Evolutionary conservation across 805 yeast genomes (phyloP), one percentile per base, ranked within the genome.

Genomic region (Kluyveromyces siamensis): DNA sequence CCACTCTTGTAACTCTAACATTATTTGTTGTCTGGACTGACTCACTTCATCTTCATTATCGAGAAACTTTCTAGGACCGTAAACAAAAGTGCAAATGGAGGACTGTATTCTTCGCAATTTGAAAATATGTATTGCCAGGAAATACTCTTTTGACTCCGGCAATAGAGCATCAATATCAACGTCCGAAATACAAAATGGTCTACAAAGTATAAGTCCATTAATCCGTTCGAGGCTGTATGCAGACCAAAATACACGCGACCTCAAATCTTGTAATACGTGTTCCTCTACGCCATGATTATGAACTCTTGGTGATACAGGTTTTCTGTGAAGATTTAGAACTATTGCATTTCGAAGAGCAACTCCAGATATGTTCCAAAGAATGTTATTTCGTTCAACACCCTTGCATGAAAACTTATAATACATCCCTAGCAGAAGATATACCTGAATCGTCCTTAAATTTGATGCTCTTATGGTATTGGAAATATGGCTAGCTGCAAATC

Each of bases 171-270:
- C 68, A 38, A 69, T 66, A 48, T 66, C 71, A 21, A 55, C 54
- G 47, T 67, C 72, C 6, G 68, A 52, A 16, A 69, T 65, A 16
- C 69, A 60, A 50, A 67, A 67, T 11, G 72, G 72, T 46, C 70
- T 52, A 2, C 72, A 70, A 27, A 67, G 49, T 2, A 65, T 58
- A n/a, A 67, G 48, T 1, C 68, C 70, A 42, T 59, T 62, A 40
- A 65, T 59, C 47, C 70, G 47, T 46, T 67, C 71, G 50, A 67
- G 52, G 6, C 69, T 65, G 50, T 66, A 67, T 6, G 68, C 69
- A 48, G 62, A 62, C 71, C 71, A 67, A 48, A 67, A 67, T 8
- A 67, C 54, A 25, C 69, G 48, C 8, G 59, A 52, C 45, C 58
- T 57, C 41, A 65, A 47, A 44, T 65, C 57, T 18, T 45, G 47